Evolutionary conservation across 441 rosid genomes (phyloP), one percentile per base, ranked within the genome.

Genomic region (Brassica hybrid): DNA sequence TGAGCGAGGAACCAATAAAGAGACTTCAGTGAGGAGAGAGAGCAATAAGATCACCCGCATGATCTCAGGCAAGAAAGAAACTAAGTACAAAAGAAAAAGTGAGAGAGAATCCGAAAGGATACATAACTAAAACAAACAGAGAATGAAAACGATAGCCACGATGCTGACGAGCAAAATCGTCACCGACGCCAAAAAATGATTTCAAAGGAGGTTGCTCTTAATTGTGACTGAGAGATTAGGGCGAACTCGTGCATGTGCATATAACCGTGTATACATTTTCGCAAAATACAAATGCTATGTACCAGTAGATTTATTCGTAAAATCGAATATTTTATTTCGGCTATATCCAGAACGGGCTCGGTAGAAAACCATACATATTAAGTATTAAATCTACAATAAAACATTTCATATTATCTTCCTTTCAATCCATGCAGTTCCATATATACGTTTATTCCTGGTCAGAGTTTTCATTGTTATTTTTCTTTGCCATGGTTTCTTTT

Each of bases 341-440:
- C 48, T 9, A 41, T 41, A 41, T 41, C 5, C 48, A 41, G 48
- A 11, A 10, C 48, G 1, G 48, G n/a, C 43, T 9, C 12, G 12
- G 43, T 38, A 1, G 3, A 38, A 3, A 41, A 9, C 48, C 13
- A 41, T 4, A 67, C n/a, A 61, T 58, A 67, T 52, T 16, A 30
- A 62, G 74, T 76, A 64, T 36, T 38, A 19, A 38, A 8, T 56
- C 13, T 5, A 25, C 2, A 69, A 48, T 36, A 41, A 5, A 56
- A 65, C 7, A 1, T 41, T 59, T 10, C 48, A 71, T 67, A 73
- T 72, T 71, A 0, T 9, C 52, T 48, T 41, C 43, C 23, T 41
- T 72, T 16, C 19, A 18, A 72, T 54, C 38, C 66, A 58, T 36
- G 16, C 36, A 41, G 1, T 65, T 56, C 67, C 34, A 41, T 41